phyloP scores from a whole-genome alignment of 2,329 filamentous ascomycete genomes.

The Colletotrichum nymphaeae region DNA sequence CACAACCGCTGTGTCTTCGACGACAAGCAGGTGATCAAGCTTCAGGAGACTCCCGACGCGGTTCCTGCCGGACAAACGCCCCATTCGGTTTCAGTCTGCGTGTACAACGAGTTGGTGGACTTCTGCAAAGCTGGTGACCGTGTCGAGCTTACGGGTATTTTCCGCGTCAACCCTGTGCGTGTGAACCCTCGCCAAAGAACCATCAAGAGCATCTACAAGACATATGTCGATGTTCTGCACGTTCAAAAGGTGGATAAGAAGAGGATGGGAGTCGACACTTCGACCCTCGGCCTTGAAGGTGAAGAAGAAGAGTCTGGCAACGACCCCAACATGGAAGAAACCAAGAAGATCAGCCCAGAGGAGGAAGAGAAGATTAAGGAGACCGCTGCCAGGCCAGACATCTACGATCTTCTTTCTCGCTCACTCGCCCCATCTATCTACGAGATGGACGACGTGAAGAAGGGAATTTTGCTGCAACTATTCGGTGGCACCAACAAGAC shows the following conservation, averaged over 20 bases:
- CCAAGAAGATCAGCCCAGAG: slow-evolving; percentile 83
- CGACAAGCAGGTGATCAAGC: slow-evolving; percentile 98
- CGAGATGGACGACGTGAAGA: slow-evolving; percentile 99
- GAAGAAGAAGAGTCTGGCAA: slow-evolving; percentile 72
- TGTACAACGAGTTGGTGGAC: slow-evolving; percentile 97
- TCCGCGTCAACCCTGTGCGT: slow-evolving; percentile 92
- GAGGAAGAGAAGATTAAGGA: slow-evolving; percentile 90
- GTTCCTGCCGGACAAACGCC: slow-evolving; percentile 97
- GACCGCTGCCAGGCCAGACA: slow-evolving; percentile 82
- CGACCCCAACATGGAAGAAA: slow-evolving; percentile 84
- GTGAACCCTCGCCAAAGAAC: slow-evolving; percentile 93
- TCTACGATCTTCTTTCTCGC: slow-evolving; percentile 91
- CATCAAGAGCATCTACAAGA: slow-evolving; percentile 97
- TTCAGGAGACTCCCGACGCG: slow-evolving; percentile 96
- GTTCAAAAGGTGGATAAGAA: slow-evolving; percentile 97
- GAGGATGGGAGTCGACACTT: slow-evolving; percentile 89
- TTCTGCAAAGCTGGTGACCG: slow-evolving; percentile 98
- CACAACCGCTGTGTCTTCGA: slow-evolving; percentile 96
- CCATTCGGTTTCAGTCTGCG: slow-evolving; percentile 94
- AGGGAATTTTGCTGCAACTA: slow-evolving; percentile 94
- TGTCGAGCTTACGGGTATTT: slow-evolving; percentile 95
- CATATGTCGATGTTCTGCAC: slow-evolving; percentile 94
- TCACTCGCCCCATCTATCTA: slow-evolving; percentile 96
- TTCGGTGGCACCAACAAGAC: slow-evolving; percentile 99
- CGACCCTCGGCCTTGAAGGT: slow-evolving; percentile 86